Conservation (phyloP, 164 flowering plant species). For the Litsea cubeba region DNA sequence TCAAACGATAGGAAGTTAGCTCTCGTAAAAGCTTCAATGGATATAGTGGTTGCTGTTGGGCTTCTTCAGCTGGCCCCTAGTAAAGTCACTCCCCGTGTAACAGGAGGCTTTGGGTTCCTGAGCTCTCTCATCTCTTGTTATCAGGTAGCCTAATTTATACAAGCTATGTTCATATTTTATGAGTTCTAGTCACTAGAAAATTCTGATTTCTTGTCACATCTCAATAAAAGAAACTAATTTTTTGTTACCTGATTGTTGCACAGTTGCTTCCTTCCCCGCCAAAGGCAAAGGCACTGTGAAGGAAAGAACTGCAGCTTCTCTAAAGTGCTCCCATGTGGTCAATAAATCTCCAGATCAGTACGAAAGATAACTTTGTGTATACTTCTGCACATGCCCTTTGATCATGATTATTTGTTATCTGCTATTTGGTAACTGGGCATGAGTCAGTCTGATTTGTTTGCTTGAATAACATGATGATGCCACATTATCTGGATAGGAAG, state of each 20-base stretch:
- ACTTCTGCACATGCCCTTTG: background rate
- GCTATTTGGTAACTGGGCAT: background rate
- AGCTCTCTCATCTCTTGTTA: slow-evolving; percentile 94
- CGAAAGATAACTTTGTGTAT: background rate
- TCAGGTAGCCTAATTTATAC: slow-evolving; percentile 49
- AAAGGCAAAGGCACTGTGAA: slow-evolving; percentile 58
- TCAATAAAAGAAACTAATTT: background rate
- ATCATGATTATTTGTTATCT: background rate
- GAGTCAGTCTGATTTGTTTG: background rate
- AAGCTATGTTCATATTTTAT: background rate
- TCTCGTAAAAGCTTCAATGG: slow-evolving; percentile 67
- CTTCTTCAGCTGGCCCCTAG: slow-evolving; percentile 93
- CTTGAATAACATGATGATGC: background rate
- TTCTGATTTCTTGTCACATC: no score
- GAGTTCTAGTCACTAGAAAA: background rate
- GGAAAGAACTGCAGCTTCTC: slow-evolving; percentile 1
- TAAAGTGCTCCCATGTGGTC: slow-evolving; percentile 6
- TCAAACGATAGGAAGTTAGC: slow-evolving; percentile 86
- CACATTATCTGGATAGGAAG: background rate
- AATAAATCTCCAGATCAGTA: slow-evolving; percentile 12
- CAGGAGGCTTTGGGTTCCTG: slow-evolving; percentile 86
- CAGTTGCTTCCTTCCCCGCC: slow-evolving; percentile 76
- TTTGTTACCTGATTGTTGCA: slow-evolving; percentile 10
- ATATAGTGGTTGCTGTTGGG: slow-evolving; percentile 86
- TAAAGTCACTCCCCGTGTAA: slow-evolving; percentile 89